These are phyloP conservation scores for Solanum lycopersicoides DNA, from an alignment of 257 asterid species.

Conservation along the genomic window DNA sequence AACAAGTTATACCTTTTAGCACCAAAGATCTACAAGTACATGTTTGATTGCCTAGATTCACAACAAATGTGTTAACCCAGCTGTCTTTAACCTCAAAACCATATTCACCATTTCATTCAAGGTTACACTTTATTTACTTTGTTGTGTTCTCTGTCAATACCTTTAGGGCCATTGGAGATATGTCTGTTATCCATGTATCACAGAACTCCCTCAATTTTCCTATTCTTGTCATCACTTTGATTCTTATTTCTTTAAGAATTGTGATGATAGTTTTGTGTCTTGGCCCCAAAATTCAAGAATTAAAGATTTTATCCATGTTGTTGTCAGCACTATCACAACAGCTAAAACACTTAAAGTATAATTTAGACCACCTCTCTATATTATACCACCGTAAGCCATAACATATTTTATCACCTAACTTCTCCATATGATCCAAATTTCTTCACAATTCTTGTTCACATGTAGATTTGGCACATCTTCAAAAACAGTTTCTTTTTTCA, in stretches of 20 bases:
- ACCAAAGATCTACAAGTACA: no score
- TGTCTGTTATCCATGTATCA: neutral
- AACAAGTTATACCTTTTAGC: no score
- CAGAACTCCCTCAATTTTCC: fast-evolving
- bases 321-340: neutral
- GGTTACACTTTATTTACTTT: no score
- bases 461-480: neutral
- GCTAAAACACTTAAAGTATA: neutral
- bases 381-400: neutral
- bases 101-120: no score
- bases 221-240: neutral
- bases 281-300: neutral
- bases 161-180: neutral
- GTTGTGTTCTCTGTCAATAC: neutral
- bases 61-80: no score
- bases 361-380: neutral
- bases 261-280: neutral
- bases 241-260: neutral
- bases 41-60: no score
- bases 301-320: neutral
- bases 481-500: no score
- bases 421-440: neutral
- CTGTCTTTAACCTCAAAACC: no score
- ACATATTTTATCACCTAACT: neutral
- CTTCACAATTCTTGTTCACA: neutral